Conservation (phyloP, 805 yeast species). For the Saccharomycopsis olivae region DNA sequence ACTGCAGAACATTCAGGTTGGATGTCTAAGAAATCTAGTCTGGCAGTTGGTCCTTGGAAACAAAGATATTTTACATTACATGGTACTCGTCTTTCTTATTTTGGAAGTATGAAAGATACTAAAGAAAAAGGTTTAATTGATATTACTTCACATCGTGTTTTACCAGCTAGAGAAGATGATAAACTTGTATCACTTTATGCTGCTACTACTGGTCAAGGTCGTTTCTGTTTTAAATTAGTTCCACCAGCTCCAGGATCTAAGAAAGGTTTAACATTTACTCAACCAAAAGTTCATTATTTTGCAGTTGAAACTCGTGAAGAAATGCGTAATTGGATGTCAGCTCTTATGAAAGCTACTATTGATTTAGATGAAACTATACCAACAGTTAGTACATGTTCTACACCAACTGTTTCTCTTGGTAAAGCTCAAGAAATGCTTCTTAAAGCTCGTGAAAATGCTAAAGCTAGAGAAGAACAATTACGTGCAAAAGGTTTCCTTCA, state of each 20-base stretch:
- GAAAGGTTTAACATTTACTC: constrained; percentile 92
- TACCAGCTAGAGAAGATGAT: constrained; percentile 78
- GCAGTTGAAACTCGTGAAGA: constrained; percentile 89
- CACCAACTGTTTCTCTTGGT: constrained; percentile 86
- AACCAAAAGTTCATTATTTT: constrained; percentile 90
- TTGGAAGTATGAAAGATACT: constrained; percentile 63
- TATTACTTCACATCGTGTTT: constrained; percentile 86
- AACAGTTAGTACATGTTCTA: constrained; percentile 81
- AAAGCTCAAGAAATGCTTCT: constrained; percentile 81
- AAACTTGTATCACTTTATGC: constrained; percentile 80
- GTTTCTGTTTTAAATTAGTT: constrained; percentile 80
- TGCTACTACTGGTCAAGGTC: constrained; percentile 88
- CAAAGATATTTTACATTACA: constrained; percentile 75
- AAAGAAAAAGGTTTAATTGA: constrained; percentile 90
- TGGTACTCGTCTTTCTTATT: constrained; percentile 88
- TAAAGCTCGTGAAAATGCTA: constrained; percentile 69
- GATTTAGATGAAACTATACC: constrained; percentile 92
- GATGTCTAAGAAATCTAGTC: constrained; percentile 89
- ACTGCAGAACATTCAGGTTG: constrained; percentile 80
- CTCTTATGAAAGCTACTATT: constrained; percentile 89
- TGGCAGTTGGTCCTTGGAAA: constrained; percentile 86
- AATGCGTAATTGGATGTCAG: constrained; percentile 92
- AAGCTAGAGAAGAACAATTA: constrained; percentile 37
- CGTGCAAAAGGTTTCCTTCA: constrained; percentile 10
- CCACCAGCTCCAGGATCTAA: constrained; percentile 98